Evolutionary conservation across 2,329 filamentous ascomycete genomes (phyloP).

Genomic region (Pleomassaria siparia): DNA sequence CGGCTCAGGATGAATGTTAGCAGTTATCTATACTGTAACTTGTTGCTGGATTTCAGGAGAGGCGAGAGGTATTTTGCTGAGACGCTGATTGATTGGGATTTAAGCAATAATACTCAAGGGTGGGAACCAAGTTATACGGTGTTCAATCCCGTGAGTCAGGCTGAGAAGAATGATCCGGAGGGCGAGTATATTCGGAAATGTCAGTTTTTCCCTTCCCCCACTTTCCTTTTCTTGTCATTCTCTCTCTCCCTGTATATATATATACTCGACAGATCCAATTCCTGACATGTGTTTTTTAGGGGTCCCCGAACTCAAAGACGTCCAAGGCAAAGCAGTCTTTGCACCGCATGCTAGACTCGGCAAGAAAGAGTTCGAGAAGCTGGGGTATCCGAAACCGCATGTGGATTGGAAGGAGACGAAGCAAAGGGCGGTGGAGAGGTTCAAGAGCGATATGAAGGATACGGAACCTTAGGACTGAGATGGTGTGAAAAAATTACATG

Average conservation of each 20-base stretch:
- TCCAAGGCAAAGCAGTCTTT: slow-evolving; percentile 53
- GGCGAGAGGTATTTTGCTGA: slow-evolving; percentile 56
- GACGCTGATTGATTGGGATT: slow-evolving; percentile 51
- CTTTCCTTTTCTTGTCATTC: no score
- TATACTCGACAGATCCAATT: not conserved
- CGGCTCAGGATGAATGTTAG: slow-evolving; percentile 54
- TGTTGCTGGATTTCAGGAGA: slow-evolving; percentile 53
- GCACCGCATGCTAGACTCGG: slow-evolving; percentile 48
- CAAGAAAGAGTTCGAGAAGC: slow-evolving; percentile 52
- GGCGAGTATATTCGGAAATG: slow-evolving; percentile 44
- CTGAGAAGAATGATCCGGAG: slow-evolving; percentile 41
- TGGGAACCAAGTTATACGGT: slow-evolving; percentile 56
- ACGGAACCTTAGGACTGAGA: slow-evolving; percentile 22
- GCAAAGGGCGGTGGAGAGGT: slow-evolving; percentile 46
- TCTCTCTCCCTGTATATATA: not conserved
- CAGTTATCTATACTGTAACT: slow-evolving; percentile 51
- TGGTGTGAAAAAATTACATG: no score
- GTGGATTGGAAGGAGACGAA: slow-evolving; percentile 49
- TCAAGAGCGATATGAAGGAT: slow-evolving; percentile 49
- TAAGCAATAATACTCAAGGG: slow-evolving; percentile 54
- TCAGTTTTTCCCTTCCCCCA: no score
- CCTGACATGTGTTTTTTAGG: no score
- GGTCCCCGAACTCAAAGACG: slow-evolving; percentile 42
- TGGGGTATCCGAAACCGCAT: slow-evolving; percentile 50
- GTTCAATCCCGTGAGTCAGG: slow-evolving; percentile 47